Conservation (phyloP, 1,139 yeast species). For the Blastobotrys persicus region DNA sequence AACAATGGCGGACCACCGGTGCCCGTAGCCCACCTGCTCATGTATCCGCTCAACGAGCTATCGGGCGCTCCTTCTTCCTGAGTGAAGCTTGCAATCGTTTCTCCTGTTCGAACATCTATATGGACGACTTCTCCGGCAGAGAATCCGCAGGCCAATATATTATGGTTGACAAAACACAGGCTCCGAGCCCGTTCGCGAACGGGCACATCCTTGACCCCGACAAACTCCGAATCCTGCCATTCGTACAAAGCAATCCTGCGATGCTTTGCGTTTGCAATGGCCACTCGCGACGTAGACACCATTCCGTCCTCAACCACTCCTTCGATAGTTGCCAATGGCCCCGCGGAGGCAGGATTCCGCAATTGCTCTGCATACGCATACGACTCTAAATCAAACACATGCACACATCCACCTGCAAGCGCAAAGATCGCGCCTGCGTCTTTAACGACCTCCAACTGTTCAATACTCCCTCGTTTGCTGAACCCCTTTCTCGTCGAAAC, state of each 20-base stretch:
- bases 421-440: slow-evolving; percentile 39
- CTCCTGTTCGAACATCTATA: slow-evolving; percentile 26
- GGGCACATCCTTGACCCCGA: slow-evolving; percentile 34
- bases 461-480: slow-evolving; percentile 29
- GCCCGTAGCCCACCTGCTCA: not conserved
- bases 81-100: slow-evolving; percentile 12
- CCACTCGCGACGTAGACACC: slow-evolving; percentile 34
- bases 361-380: slow-evolving; percentile 36
- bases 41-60: not conserved
- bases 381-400: slow-evolving; percentile 37
- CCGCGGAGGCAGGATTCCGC: slow-evolving; percentile 38
- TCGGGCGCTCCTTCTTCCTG: slow-evolving; percentile 7
- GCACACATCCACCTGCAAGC: slow-evolving; percentile 36
- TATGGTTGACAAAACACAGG: slow-evolving; percentile 39
- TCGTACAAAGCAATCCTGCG: slow-evolving; percentile 38
- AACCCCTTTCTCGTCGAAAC: slow-evolving; percentile 20
- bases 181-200: slow-evolving; percentile 38
- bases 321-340: slow-evolving; percentile 32
- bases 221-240: slow-evolving; percentile 40
- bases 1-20: not conserved
- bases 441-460: slow-evolving; percentile 36
- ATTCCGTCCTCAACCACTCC: slow-evolving; percentile 26
- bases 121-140: slow-evolving; percentile 29
- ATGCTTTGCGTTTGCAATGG: slow-evolving; percentile 35
- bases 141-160: slow-evolving; percentile 37